Evolutionary conservation across 495 filamentous ascomycete species (phyloP).

Genomic region (Penicillium coprophilum): DNA sequence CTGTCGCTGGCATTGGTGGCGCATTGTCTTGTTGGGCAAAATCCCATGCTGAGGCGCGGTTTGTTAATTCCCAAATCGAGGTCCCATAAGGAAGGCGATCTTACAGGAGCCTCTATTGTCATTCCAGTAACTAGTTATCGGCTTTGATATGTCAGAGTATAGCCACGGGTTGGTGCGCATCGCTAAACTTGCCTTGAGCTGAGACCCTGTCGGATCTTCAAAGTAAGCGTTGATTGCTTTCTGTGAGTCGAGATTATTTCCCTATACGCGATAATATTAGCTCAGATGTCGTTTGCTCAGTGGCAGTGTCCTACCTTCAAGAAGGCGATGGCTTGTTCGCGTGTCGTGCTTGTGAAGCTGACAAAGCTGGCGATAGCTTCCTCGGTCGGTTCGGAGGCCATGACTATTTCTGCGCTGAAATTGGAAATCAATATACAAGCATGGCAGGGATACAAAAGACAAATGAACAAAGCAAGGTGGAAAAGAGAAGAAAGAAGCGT

Average conservation of each 20-base stretch:
- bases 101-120: constrained; percentile 27
- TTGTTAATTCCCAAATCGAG: constrained; percentile 7
- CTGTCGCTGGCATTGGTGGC: constrained; percentile 41
- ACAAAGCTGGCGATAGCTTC: constrained; percentile 49
- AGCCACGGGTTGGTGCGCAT: constrained; percentile 12
- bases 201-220: constrained; percentile 47
- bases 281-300: neutral
- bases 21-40: constrained; percentile 55
- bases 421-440: neutral
- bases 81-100: neutral
- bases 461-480: constrained; percentile 6
- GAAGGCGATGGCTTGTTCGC: constrained; percentile 48
- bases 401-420: constrained; percentile 10
- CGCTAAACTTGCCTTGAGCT: constrained; percentile 29
- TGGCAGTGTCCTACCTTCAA: constrained; percentile 38
- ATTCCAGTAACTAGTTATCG: constrained; percentile 27
- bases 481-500: neutral
- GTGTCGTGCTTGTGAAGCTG: constrained; percentile 46
- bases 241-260: constrained; percentile 47
- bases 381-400: constrained; percentile 47
- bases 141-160: neutral
- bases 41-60: constrained; percentile 49
- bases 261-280: constrained; percentile 32
- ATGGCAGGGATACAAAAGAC: constrained; percentile 6
- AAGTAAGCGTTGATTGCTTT: constrained; percentile 56